Percentiles rank a stretch among this genome's conserved stretches.
Evolutionary conservation across 129 eudicot genomes (phyloP).

Genomic region (Gnaphalium uliginosum): DNA sequence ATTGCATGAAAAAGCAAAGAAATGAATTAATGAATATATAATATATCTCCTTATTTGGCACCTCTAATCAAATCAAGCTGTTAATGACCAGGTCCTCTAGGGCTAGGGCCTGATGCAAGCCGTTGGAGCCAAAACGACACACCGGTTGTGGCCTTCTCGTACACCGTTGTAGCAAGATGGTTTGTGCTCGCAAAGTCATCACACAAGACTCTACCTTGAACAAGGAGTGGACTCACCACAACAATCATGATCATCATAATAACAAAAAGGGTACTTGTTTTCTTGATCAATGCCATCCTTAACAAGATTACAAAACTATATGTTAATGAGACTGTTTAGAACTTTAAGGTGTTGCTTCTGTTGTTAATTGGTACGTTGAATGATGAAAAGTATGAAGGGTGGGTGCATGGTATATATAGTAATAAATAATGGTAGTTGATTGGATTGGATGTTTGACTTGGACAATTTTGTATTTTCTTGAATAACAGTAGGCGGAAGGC

Average conservation of each 20-base stretch:
- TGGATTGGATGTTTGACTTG: constrained; percentile 26
- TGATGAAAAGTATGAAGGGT: constrained; percentile 10
- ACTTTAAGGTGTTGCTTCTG: not conserved
- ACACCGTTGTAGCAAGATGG: constrained; percentile 31
- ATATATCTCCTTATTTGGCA: not conserved
- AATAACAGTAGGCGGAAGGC: constrained; percentile 9
- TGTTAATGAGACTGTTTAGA: not conserved
- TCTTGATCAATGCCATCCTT: constrained; percentile 28
- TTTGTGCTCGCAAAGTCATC: constrained; percentile 31
- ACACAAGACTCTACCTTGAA: constrained; percentile 33
- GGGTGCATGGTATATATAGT: constrained; percentile 11
- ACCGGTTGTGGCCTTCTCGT: constrained; percentile 33
- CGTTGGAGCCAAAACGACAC: constrained; percentile 39
- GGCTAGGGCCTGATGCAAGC: constrained; percentile 43
- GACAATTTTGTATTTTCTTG: constrained; percentile 24
- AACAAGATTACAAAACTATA: not conserved
- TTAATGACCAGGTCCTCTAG: constrained; percentile 46
- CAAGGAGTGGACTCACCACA: constrained; percentile 23
- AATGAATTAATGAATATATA: no score
- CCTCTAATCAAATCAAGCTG: not conserved
- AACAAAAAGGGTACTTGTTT: constrained; percentile 25
- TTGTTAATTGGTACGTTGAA: not conserved
- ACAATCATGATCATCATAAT: constrained; percentile 19
- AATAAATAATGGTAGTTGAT: not conserved
- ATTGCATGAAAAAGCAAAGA: not conserved